Evolutionary conservation across 2,329 filamentous ascomycete species (phyloP).

Genomic region (Fusarium sp.): DNA sequence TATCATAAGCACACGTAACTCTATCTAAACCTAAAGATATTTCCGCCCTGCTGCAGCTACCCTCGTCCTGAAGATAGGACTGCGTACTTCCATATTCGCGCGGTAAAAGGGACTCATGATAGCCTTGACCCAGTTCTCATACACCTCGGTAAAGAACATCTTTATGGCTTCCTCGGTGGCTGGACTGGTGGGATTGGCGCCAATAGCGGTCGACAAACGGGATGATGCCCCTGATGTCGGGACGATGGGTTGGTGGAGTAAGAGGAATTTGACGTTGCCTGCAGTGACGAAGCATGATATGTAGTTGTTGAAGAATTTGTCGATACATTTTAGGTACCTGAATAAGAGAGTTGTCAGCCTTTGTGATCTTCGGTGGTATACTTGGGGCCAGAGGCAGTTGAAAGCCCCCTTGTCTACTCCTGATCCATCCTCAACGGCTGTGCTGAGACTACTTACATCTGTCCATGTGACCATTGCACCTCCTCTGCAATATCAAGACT

Average conservation of each 20-base stretch:
- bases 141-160: constrained; percentile 94
- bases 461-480: constrained; percentile 89
- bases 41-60: constrained; percentile 93
- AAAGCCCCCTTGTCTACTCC: constrained; percentile 7
- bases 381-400: not conserved
- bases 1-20: constrained; percentile 41
- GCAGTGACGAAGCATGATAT: constrained; percentile 95
- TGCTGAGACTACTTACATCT: constrained; percentile 70
- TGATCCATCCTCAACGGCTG: not conserved
- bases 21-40: constrained; percentile 72
- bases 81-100: constrained; percentile 85
- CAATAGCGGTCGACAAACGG: constrained; percentile 76
- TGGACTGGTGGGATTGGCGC: constrained; percentile 85
- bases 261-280: constrained; percentile 91
- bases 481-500: constrained; percentile 96
- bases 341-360: constrained; percentile 10
- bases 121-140: constrained; percentile 96
- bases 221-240: constrained; percentile 57
- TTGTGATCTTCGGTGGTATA: not conserved
- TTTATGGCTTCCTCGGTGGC: constrained; percentile 96
- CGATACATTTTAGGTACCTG: constrained; percentile 96
- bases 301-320: constrained; percentile 96
- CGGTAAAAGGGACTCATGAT: constrained; percentile 97
- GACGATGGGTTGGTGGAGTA: constrained; percentile 83
- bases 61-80: constrained; percentile 84